Evolutionary conservation across 495 filamentous ascomycete genomes (phyloP).

Genomic region (Apiosordaria backusii): DNA sequence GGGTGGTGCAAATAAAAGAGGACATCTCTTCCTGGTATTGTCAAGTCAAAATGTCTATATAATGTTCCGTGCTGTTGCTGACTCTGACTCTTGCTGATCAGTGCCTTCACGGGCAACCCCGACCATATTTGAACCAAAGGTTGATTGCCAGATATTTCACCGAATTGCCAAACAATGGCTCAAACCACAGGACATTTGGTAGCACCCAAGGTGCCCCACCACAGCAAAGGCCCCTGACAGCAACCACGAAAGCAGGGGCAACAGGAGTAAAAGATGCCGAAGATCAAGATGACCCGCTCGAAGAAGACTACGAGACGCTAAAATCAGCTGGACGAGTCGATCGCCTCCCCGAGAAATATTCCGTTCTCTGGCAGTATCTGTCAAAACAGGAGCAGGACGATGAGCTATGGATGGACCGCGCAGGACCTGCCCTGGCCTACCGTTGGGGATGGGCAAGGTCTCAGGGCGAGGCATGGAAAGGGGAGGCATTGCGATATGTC

Average conservation of each 20-base stretch:
- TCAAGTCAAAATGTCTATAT: not conserved
- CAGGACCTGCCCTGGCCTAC: not conserved
- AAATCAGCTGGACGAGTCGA: not conserved
- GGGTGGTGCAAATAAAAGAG: slow-evolving; percentile 17
- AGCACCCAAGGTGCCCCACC: not conserved
- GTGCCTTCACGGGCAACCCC: not conserved
- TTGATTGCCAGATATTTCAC: not conserved
- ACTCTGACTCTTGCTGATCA: not conserved
- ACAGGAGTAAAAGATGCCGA: too few species aligned
- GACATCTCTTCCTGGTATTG: not conserved
- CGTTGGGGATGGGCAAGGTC: not conserved
- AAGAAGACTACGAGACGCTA: not conserved
- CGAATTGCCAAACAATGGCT: not conserved
- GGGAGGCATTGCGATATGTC: not conserved
- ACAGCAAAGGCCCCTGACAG: not conserved
- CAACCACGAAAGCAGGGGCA: not conserved
- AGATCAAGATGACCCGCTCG: too few species aligned
- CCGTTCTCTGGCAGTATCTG: not conserved
- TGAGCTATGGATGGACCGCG: not conserved
- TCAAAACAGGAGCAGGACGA: not conserved
- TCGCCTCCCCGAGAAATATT: not conserved
- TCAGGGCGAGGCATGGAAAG: not conserved
- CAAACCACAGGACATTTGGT: not conserved
- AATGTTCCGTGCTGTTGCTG: not conserved
- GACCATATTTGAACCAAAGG: not conserved